phyloP scores from a whole-genome alignment of 805 yeast species.

The Ogataea naganishii region DNA sequence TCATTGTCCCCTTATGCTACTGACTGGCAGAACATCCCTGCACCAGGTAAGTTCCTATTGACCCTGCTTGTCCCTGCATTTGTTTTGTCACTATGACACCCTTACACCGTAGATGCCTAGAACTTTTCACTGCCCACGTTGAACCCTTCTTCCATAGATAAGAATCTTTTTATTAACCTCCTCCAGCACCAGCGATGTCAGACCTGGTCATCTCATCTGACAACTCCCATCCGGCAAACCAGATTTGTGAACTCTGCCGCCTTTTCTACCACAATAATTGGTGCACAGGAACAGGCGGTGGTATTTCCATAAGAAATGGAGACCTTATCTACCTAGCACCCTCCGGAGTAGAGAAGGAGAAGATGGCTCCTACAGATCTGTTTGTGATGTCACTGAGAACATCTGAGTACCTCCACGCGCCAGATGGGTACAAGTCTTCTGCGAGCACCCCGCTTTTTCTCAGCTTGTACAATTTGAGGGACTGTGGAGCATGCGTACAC shows the following conservation, averaged over 20 bases:
- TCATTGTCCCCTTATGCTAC: too few relatives aligned
- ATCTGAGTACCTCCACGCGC: conserved; percentile 47
- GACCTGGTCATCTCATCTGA: conserved; percentile 29
- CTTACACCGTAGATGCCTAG: too few relatives aligned
- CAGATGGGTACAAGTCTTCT: conserved; percentile 68
- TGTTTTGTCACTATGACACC: too few relatives aligned
- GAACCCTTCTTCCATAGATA: too few relatives aligned
- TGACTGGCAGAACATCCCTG: too few relatives aligned
- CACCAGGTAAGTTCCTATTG: too few relatives aligned
- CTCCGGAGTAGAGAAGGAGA: conserved; percentile 92
- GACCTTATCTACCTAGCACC: conserved; percentile 73
- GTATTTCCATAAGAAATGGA: conserved; percentile 64
- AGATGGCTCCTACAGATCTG: conserved; percentile 74
- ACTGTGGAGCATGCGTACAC: conserved; percentile 89
- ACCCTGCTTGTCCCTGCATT: too few relatives aligned
- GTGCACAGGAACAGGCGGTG: conserved; percentile 97
- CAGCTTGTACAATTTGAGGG: conserved; percentile 57
- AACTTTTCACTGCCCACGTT: too few relatives aligned
- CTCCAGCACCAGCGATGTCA: too few relatives aligned
- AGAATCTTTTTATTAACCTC: too few relatives aligned
- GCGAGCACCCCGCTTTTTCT: conserved; percentile 89
- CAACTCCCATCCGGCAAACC: conserved; percentile 69
- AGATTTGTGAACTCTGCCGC: conserved; percentile 75
- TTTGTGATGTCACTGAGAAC: conserved; percentile 60
- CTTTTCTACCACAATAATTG: conserved; percentile 74